phyloP scores from a whole-genome alignment of 352 stramenopile genomes.

The Globisporangium nunn region DNA sequence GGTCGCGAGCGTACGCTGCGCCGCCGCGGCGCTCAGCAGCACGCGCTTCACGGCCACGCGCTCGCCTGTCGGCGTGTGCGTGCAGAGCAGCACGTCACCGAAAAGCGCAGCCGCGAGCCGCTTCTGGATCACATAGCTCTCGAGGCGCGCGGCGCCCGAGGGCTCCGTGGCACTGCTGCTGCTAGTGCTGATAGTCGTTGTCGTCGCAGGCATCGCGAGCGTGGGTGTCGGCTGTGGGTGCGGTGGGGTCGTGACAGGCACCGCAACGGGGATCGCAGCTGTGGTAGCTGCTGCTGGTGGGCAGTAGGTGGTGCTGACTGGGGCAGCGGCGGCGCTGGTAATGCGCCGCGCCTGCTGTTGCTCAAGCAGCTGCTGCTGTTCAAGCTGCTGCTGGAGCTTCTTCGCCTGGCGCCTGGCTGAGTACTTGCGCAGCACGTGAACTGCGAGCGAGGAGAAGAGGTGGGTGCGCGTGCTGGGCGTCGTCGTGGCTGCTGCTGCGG shows the following conservation, averaged over 20 bases:
- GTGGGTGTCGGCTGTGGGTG: not conserved
- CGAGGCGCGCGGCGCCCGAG: slow-evolving; percentile 35
- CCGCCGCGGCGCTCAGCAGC: slow-evolving; percentile 49
- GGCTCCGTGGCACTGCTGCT: no score
- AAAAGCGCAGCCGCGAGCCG: slow-evolving; percentile 69
- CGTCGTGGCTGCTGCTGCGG: not conserved
- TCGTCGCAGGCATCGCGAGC: slow-evolving; percentile 17
- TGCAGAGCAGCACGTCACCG: slow-evolving; percentile 72
- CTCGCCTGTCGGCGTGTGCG: slow-evolving; percentile 52
- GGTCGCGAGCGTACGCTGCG: slow-evolving; percentile 49
- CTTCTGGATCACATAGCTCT: slow-evolving; percentile 80
- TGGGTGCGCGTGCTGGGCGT: slow-evolving; percentile 5
- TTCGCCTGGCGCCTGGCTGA: not conserved
- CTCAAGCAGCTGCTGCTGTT: not conserved
- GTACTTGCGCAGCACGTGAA: slow-evolving; percentile 13
- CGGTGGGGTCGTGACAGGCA: not conserved
- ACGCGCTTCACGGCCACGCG: slow-evolving; percentile 77
- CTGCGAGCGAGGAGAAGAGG: slow-evolving; percentile 14
- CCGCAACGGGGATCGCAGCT: not conserved
- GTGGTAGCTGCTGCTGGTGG: not conserved
- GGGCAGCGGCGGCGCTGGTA: not conserved
- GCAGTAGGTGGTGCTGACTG: not conserved
- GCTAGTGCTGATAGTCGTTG: no score
- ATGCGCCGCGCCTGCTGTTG: slow-evolving; percentile 2
- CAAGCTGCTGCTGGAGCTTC: slow-evolving; percentile 1